Base-by-base conservation (phyloP, 768 basidiomycete species). In the Russula emetica region DNA sequence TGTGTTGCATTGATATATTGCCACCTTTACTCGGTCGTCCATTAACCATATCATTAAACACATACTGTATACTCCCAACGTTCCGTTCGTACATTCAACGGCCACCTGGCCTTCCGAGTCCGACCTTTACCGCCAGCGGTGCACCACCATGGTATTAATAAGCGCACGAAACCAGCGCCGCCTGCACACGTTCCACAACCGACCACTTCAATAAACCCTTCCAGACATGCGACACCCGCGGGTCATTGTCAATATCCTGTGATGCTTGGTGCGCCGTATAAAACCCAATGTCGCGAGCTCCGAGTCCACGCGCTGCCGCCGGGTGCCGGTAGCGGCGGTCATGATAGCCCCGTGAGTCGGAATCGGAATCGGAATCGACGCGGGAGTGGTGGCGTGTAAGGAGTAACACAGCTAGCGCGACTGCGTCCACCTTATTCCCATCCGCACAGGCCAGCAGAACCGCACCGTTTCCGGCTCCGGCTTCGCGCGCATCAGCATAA, bases 151-250 rank as follows among this genome's bases (percentile, higher is more conserved):
- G 3, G n/a, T n/a, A 22, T 45, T 22, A 45, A 45, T 30, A 28
- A 18, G 28, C 6, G 32, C 32, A 14, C 22, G 22, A 13, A 26
- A 30, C 42, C 54, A 64, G 53, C 36, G 38, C 52, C 2, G n/a
- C 22, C 58, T 64, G 26, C 52, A 64, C n/a, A 11, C 63, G 53
- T 36, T 64, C 63, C 22, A 64, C 58, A 36, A 55, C 63, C 45
- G 47, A n/a, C 63, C 63, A 60, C 26, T 20, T 14, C 26, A 64
- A 18, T 28, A 64, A 34, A 1, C 63, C 63, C 36, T 60, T 64
- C 63, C 63, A 64, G 22, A 54, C 13, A 11, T 49, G 44, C 3
- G 52, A 54, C 45, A 64, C 58, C 0, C 28, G 34, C 0, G 34
- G 28, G 26, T 59, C 63, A 1, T 50, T 36, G 3, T 64, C 63